Evolutionary conservation across 495 filamentous ascomycete species (phyloP).

Genomic region (Neurospora africana): DNA sequence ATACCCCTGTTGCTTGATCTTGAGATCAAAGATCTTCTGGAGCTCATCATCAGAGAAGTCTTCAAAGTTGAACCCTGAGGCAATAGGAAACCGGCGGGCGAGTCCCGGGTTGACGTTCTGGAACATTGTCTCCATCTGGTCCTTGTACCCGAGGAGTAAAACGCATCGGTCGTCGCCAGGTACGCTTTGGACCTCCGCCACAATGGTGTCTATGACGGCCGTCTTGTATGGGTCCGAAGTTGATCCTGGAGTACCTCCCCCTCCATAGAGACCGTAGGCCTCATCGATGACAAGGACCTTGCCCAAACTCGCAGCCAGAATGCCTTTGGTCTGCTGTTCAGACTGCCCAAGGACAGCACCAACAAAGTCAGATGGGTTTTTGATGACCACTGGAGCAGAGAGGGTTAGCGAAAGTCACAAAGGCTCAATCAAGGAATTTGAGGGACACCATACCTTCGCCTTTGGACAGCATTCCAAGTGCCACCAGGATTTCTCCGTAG

Average conservation of each 20-base stretch:
- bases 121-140: conserved; percentile 71
- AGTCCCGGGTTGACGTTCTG: conserved; percentile 72
- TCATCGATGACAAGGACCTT: conserved; percentile 75
- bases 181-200: conserved; percentile 67
- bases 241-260: conserved; percentile 7
- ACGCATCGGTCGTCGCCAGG: conserved; percentile 73
- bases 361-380: conserved; percentile 66
- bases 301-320: conserved; percentile 52
- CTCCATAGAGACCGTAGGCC: conserved; percentile 47
- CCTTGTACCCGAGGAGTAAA: conserved; percentile 64
- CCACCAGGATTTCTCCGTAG: conserved; percentile 54
- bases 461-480: conserved; percentile 49
- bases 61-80: conserved; percentile 57
- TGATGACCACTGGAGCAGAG: conserved; percentile 38
- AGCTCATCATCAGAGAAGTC: conserved; percentile 56
- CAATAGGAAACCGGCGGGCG: conserved; percentile 54
- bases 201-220: conserved; percentile 68
- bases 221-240: conserved; percentile 48
- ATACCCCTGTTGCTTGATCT: conserved; percentile 40
- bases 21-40: conserved; percentile 45
- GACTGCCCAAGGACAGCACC: conserved; percentile 53
- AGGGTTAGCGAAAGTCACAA: background rate
- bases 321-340: conserved; percentile 61
- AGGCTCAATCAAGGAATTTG: background rate
- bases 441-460: conserved; percentile 43